Conservation (phyloP, 768 basidiomycete genomes). For the Auriculariales sp. region DNA sequence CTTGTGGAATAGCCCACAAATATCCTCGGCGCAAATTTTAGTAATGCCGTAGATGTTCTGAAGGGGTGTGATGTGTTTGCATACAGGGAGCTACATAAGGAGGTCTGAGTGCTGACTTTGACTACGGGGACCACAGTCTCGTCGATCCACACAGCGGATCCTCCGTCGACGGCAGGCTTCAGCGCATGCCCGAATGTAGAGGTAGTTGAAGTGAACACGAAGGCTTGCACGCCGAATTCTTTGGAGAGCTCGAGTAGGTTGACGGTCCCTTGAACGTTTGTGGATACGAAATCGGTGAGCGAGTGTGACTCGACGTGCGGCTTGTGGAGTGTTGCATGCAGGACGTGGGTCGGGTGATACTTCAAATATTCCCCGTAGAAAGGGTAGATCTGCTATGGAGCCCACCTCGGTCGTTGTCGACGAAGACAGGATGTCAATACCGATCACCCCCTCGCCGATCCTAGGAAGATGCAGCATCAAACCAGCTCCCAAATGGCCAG, state of each 20-base stretch:
- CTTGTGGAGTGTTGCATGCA: not conserved
- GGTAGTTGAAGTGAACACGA: not conserved
- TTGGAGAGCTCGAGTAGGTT: not conserved
- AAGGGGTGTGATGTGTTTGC: too few species aligned
- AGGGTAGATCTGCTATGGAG: not conserved
- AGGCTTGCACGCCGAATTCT: not conserved
- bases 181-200: not conserved
- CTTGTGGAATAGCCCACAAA: not conserved
- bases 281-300: not conserved
- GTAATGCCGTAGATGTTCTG: slow-evolving; percentile 1
- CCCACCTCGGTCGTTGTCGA: not conserved
- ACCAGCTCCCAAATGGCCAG: not conserved
- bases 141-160: not conserved
- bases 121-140: not conserved
- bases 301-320: not conserved
- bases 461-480: not conserved
- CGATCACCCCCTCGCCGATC: not conserved
- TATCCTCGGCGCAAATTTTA: not conserved
- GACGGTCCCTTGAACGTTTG: not conserved
- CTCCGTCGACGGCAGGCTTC: not conserved
- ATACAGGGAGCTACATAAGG: too few species aligned
- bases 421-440: not conserved
- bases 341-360: not conserved
- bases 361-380: not conserved
- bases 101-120: too few species aligned